phyloP scores from a whole-genome alignment of 2,329 filamentous ascomycete species.

The Aspergillus sp. region DNA sequence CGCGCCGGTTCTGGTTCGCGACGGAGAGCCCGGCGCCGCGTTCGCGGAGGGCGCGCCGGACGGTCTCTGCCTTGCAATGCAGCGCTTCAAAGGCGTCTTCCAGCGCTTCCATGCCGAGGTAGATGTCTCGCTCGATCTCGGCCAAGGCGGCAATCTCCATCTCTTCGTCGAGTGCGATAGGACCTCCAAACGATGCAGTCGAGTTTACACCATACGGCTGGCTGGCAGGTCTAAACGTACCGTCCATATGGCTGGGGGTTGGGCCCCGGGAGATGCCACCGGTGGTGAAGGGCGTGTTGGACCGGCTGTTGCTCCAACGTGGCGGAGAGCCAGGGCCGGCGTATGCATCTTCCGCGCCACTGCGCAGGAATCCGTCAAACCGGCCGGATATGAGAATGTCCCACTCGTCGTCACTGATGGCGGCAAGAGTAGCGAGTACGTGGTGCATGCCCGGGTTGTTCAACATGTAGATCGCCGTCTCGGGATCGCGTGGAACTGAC shows the following conservation, averaged over 20 bases:
- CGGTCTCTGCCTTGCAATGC: constrained; percentile 78
- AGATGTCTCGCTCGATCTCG: constrained; percentile 91
- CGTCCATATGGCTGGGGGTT: constrained; percentile 35
- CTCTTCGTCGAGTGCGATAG: constrained; percentile 89
- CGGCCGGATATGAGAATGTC: constrained; percentile 90
- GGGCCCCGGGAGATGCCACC: constrained; percentile 33
- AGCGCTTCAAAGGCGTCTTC: constrained; percentile 92
- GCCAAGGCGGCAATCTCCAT: constrained; percentile 86
- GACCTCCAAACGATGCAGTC: constrained; percentile 62
- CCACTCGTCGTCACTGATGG: constrained; percentile 92
- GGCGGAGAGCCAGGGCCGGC: constrained; percentile 21
- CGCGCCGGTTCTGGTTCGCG: constrained; percentile 45
- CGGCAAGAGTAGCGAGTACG: constrained; percentile 79
- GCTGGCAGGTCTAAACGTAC: constrained; percentile 41
- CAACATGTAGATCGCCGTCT: constrained; percentile 80
- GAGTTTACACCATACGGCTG: constrained; percentile 39
- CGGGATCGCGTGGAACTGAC: constrained; percentile 74
- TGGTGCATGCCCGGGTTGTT: constrained; percentile 80
- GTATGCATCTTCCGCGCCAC: constrained; percentile 67
- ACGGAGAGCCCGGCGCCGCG: constrained; percentile 71
- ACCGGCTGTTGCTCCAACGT: constrained; percentile 39
- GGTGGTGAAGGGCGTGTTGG: constrained; percentile 31
- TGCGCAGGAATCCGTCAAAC: constrained; percentile 95
- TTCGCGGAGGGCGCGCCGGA: constrained; percentile 75
- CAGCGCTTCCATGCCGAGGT: constrained; percentile 86